Percentiles rank a stretch among this genome's conserved stretches.
Conservation (phyloP, 495 filamentous ascomycete species). For the Aspergillus coremiiformis region DNA sequence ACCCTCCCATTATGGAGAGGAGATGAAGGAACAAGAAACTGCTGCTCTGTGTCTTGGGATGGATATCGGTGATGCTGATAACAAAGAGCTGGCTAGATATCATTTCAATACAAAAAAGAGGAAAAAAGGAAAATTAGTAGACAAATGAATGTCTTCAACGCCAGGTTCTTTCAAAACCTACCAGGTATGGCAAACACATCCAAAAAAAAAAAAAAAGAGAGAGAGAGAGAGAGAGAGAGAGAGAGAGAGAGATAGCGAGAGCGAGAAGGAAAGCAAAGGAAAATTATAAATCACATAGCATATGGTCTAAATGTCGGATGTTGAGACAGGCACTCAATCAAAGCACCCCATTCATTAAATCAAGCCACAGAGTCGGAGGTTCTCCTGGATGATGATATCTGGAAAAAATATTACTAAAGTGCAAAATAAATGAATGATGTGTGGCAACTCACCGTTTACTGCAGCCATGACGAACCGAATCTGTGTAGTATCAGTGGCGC, state of each 20-base stretch:
- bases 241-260: conserved; percentile 8
- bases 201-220: conserved; percentile 13
- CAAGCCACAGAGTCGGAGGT: conserved; percentile 93
- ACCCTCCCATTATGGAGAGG: neutral
- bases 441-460: conserved; percentile 74
- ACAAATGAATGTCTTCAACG: conserved; percentile 37
- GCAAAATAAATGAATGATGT: neutral
- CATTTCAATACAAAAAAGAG: conserved; percentile 29
- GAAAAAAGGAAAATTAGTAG: conserved; percentile 20
- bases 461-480: conserved; percentile 99
- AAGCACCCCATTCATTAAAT: conserved; percentile 57
- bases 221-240: conserved; percentile 5
- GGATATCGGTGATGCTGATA: conserved; percentile 27
- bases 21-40: conserved; percentile 8
- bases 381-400: conserved; percentile 99
- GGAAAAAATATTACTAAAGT: conserved; percentile 4
- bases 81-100: conserved; percentile 39
- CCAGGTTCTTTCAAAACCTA: conserved; percentile 31
- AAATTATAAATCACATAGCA: conserved; percentile 27
- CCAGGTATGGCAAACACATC: conserved; percentile 23
- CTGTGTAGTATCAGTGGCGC: conserved; percentile 94
- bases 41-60: conserved; percentile 37
- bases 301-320: conserved; percentile 33
- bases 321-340: conserved; percentile 29
- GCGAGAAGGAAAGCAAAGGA: conserved; percentile 5